phyloP scores from a whole-genome alignment of 2,329 filamentous ascomycete genomes.

The Sphaerostilbella broomeana region DNA sequence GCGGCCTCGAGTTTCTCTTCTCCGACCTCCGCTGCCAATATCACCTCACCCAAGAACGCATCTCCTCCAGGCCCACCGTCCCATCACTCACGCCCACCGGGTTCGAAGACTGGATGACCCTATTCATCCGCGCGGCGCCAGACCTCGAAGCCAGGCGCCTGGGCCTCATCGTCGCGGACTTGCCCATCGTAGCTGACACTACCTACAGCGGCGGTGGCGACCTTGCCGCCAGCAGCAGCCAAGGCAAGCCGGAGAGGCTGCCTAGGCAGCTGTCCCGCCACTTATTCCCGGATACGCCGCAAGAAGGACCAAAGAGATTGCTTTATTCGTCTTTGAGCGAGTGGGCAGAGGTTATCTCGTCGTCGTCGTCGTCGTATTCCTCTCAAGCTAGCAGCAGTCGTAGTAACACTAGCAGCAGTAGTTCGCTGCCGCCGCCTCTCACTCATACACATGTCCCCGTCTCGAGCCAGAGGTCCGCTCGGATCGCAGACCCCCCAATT shows the following conservation, averaged over 20 bases:
- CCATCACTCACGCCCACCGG: conserved; percentile 62
- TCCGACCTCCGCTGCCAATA: conserved; percentile 50
- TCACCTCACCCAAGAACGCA: conserved; percentile 53
- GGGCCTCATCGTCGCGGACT: conserved; percentile 57
- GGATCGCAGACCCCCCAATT: too few species aligned
- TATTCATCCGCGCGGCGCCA: conserved; percentile 68
- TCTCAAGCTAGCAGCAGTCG: too few species aligned
- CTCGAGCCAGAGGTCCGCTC: too few species aligned
- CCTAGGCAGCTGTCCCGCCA: conserved; percentile 72
- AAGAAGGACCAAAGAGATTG: conserved; percentile 51
- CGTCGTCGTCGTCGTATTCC: not conserved
- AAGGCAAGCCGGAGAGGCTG: conserved; percentile 59
- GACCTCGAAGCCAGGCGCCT: conserved; percentile 68
- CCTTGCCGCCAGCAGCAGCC: not conserved
- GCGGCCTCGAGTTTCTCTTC: conserved; percentile 44
- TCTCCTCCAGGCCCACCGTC: conserved; percentile 47
- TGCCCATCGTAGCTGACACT: conserved; percentile 57
- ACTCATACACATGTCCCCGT: not conserved
- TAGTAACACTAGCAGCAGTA: not conserved
- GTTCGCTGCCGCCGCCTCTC: not conserved
- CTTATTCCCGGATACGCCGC: conserved; percentile 57
- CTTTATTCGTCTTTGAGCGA: conserved; percentile 28
- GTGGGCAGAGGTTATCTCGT: conserved; percentile 9
- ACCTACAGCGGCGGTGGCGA: not conserved
- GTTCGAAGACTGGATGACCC: conserved; percentile 65